A percentile compares a stretch with the other conserved stretches of the same genome.
These are phyloP conservation scores for Immersiporthe knoxdaviesiana DNA, from an alignment of 2,329 filamentous ascomycete species.

Conservation along the genomic window DNA sequence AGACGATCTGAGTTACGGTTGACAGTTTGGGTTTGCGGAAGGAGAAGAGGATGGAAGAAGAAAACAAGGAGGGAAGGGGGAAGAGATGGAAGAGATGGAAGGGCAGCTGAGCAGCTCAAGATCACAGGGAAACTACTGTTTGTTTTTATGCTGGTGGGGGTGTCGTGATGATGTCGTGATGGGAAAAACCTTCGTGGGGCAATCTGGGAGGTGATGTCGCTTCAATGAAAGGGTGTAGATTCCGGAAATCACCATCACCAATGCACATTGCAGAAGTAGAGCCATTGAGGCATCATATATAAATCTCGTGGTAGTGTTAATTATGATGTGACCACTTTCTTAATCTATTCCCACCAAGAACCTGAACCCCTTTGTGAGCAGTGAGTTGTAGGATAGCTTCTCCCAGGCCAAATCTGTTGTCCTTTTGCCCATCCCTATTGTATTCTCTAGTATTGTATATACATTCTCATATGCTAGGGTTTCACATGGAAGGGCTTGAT, in stretches of 20 bases:
- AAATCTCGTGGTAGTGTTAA: too few species aligned
- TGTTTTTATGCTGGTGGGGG: neutral
- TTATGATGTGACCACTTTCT: too few species aligned
- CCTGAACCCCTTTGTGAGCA: neutral
- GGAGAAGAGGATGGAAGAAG: neutral
- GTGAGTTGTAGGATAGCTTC: too few species aligned
- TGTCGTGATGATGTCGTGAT: neutral
- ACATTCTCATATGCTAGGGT: neutral
- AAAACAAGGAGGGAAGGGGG: too few species aligned
- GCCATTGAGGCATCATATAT: neutral
- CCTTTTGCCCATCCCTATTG: neutral
- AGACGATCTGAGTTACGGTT: neutral
- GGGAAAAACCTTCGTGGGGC: neutral
- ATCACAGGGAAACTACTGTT: neutral
- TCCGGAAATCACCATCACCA: neutral
- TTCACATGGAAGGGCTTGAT: neutral
- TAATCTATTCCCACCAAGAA: neutral
- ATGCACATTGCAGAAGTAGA: neutral
- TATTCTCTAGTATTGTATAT: neutral
- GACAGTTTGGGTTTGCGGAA: neutral
- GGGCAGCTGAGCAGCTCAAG: neutral
- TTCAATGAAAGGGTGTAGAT: neutral
- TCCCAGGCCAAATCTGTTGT: neutral
- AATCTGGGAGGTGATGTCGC: neutral
- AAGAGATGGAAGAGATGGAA: too few species aligned